Evolutionary conservation across 306 rosid genomes (phyloP), one percentile per base, ranked within the genome.

Genomic region (Biancaea sappan): DNA sequence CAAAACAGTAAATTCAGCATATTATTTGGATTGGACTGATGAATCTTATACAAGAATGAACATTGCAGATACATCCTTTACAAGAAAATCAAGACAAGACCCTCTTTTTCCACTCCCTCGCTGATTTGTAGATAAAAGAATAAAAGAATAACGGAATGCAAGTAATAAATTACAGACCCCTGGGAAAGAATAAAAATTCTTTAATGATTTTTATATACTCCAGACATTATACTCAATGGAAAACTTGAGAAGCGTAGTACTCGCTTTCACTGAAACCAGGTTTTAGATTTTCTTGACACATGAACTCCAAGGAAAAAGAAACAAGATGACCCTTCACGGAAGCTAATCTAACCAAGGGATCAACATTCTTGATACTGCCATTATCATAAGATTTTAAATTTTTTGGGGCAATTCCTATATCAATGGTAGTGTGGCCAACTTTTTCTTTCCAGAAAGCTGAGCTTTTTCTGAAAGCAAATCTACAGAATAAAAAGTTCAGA

Each of bases 261-360:
- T 94, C 98, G 47, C 99, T 92, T 77, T 92, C 96, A 46, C 84
- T 94, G 82, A 94, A 92, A 28, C 88, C 92, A 26, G 99, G 99
- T 86, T 97, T 84, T n/a, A 94, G 80, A 75, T 86, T 96, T 92
- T 94, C 99, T 66, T 87, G 83, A 85, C 89, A 75, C 89, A 94
- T 86, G 84, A 94, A 94, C 73, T 94, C 96, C 82, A 94, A 77
- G 21, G 99, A 94, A 82, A 90, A 92, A 22, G 96, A 92, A 44
- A 92, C 99, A 18, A 94, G 98, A 81, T 94, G 98, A 32, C 98
- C 99, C 80, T 41, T 92, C 56, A 92, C 75, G 47, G 86, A 72
- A 60, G 75, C 80, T 81, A 94, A 83, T 85, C 96, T 92, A 74
- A 83, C 93, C 76, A 76, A 48, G 13, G 98, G 91, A 78, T 90